Percentiles rank a stretch among this genome's conserved stretches.
phyloP scores from a whole-genome alignment of 2,329 filamentous ascomycete species.

The Xylaria sp. region DNA sequence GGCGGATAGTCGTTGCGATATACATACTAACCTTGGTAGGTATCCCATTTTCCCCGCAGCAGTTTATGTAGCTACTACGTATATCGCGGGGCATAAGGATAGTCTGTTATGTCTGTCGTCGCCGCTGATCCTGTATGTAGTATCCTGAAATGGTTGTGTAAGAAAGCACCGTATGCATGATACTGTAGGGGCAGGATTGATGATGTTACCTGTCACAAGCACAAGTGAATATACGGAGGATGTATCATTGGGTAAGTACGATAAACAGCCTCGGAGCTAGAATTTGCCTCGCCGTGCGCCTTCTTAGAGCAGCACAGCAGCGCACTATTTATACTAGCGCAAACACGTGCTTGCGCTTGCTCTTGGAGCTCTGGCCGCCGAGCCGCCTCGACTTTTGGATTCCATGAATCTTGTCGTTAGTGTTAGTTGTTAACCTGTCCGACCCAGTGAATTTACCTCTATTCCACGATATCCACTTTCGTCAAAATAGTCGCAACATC shows the following conservation, averaged over 20 bases:
- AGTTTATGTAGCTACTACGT: too few relatives aligned
- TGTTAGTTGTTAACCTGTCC: background rate
- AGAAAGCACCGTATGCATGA: background rate
- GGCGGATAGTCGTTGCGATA: too few relatives aligned
- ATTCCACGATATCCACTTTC: background rate
- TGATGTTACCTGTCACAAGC: too few relatives aligned
- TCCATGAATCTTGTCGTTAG: background rate
- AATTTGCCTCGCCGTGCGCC: conserved; percentile 23
- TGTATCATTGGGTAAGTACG: background rate
- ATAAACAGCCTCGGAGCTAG: background rate
- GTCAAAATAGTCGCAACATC: background rate
- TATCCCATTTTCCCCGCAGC: conserved; percentile 15
- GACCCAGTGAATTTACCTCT: background rate
- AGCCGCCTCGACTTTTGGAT: background rate
- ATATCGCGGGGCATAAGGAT: background rate
- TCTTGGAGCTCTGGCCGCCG: background rate
- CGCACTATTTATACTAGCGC: conserved; percentile 16
- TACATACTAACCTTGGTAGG: too few relatives aligned
- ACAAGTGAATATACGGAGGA: too few relatives aligned
- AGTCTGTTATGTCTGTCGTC: too few relatives aligned
- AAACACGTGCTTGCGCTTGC: conserved; percentile 20
- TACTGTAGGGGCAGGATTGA: too few relatives aligned
- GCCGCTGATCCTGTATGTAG: too few relatives aligned
- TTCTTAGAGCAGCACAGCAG: conserved; percentile 2
- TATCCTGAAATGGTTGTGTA: background rate